phyloP scores from a whole-genome alignment of 352 stramenopile species.

The Phytophthora crassamura region DNA sequence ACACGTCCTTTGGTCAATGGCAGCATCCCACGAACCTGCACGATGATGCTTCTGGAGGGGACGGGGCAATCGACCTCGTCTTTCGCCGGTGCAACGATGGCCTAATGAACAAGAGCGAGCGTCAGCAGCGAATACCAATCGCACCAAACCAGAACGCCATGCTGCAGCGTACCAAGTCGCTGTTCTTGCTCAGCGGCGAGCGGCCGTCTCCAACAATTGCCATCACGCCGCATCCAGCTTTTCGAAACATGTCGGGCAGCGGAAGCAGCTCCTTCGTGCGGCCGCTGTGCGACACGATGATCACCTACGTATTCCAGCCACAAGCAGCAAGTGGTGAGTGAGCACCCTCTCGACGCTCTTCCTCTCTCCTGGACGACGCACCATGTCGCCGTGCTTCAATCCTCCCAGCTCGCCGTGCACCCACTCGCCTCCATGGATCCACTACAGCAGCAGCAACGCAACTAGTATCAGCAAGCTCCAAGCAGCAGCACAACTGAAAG shows the following conservation, averaged over 20 bases:
- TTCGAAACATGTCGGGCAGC: slow-evolving; percentile 55
- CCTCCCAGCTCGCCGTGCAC: slow-evolving; percentile 81
- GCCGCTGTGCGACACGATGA: slow-evolving; percentile 80
- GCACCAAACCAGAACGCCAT: no score
- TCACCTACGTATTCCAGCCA: slow-evolving; percentile 36
- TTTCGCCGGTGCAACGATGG: slow-evolving; percentile 49
- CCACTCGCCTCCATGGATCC: slow-evolving; percentile 83
- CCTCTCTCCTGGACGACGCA: slow-evolving; percentile 17
- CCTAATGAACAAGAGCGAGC: slow-evolving; percentile 24
- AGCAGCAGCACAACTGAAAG: background rate
- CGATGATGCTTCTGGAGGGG: slow-evolving; percentile 79
- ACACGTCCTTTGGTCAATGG: no score
- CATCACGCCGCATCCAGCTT: slow-evolving; percentile 49
- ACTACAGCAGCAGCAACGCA: slow-evolving; percentile 37
- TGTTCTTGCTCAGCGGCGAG: slow-evolving; percentile 42
- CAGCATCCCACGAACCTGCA: slow-evolving; percentile 53
- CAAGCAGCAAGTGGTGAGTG: slow-evolving; percentile 1
- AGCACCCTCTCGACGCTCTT: background rate
- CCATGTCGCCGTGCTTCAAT: slow-evolving; percentile 63
- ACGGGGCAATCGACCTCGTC: slow-evolving; percentile 65
- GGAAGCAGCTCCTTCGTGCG: slow-evolving; percentile 65
- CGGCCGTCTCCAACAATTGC: slow-evolving; percentile 53
- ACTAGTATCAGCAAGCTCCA: slow-evolving; percentile 7
- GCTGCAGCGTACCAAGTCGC: slow-evolving; percentile 43
- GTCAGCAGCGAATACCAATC: background rate